Percentiles rank a stretch among this genome's conserved stretches.
These are phyloP conservation scores for Conringia planisiliqua DNA, from an alignment of 345 rosid genomes.

Conservation along the genomic window DNA sequence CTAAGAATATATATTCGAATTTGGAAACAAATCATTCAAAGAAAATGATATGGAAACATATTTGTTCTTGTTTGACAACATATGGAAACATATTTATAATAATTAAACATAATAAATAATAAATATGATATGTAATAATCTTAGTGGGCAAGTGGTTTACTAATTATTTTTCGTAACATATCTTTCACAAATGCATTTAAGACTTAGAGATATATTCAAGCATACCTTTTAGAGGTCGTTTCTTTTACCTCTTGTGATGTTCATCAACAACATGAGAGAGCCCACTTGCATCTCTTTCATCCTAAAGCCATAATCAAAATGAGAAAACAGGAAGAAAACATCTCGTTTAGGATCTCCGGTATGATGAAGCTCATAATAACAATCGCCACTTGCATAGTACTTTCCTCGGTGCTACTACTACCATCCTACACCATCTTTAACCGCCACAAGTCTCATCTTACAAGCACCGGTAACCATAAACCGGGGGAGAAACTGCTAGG, in stretches of 20 bases:
- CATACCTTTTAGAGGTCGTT: not conserved
- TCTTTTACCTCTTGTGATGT: not conserved
- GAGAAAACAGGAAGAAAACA: not conserved
- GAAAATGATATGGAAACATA: not conserved
- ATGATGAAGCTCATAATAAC: constrained; percentile 15
- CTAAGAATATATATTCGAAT: too few relatives aligned
- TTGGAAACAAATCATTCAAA: not conserved
- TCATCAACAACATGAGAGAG: not conserved
- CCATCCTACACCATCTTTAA: constrained; percentile 10
- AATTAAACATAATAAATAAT: not conserved
- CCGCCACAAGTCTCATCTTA: not conserved
- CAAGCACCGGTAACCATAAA: constrained; percentile 7
- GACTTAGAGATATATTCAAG: not conserved
- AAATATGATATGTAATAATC: not conserved
- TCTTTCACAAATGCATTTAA: not conserved
- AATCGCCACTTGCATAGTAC: constrained; percentile 21
- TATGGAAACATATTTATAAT: not conserved
- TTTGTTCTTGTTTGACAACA: not conserved
- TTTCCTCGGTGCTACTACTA: constrained; percentile 14
- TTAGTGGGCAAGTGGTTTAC: not conserved
- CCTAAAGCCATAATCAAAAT: not conserved
- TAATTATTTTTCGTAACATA: not conserved
- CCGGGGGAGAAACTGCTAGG: constrained; percentile 36
- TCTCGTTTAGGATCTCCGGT: not conserved
- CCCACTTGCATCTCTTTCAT: not conserved